phyloP scores from a whole-genome alignment of 371 early-diverging fungal species.

The Rhizopus microsporus region DNA sequence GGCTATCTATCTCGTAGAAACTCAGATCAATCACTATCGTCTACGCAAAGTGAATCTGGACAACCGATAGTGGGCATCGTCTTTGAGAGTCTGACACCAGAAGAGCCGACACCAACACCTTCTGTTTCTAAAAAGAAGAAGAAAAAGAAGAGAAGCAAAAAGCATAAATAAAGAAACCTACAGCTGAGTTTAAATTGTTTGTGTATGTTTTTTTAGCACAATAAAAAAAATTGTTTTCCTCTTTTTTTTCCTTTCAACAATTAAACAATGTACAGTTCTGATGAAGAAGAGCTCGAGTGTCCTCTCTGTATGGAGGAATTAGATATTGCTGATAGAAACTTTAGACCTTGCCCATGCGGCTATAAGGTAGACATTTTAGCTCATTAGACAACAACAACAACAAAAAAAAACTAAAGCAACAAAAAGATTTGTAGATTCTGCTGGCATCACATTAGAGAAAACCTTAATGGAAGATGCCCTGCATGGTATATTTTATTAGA shows the following conservation, averaged over 20 bases:
- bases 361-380: conserved; percentile 77
- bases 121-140: background rate
- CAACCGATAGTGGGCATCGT: conserved; percentile 28
- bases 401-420: background rate
- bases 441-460: conserved; percentile 58
- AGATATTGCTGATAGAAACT: conserved; percentile 91
- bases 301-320: conserved; percentile 98
- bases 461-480: conserved; percentile 83
- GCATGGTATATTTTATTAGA: conserved; percentile 56
- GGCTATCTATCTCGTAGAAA: conserved; percentile 31
- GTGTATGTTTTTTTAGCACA: background rate
- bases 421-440: conserved; percentile 28
- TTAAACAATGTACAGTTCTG: conserved; percentile 36
- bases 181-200: background rate
- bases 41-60: conserved; percentile 23
- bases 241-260: background rate
- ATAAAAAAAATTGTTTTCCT: conserved; percentile 7
- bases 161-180: background rate
- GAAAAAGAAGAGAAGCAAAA: conserved; percentile 5
- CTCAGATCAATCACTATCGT: conserved; percentile 31
- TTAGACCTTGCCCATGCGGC: conserved; percentile 97
- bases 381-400: conserved; percentile 1
- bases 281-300: conserved; percentile 89
- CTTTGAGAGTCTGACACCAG: conserved; percentile 34
- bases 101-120: conserved; percentile 8